Conservation (phyloP, 352 stramenopile genomes). For the Saprolegnia diclina region DNA sequence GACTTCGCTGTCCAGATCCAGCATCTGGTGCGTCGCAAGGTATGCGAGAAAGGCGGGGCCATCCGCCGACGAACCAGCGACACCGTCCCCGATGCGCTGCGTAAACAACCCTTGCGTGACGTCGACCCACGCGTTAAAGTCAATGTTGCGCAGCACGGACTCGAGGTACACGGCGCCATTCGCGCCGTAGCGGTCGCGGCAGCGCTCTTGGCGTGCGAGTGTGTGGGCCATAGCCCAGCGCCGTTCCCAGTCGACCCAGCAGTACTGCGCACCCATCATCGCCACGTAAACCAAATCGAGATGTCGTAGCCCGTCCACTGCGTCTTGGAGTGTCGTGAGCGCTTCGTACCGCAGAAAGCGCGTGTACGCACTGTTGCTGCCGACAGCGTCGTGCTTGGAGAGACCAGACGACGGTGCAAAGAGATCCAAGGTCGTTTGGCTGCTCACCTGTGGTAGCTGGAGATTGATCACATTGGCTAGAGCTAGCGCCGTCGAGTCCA, state of each 20-base stretch:
- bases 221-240: constrained; percentile 6
- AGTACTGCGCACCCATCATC: constrained; percentile 13
- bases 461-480: too few relatives aligned
- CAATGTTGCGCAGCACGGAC: neutral
- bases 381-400: neutral
- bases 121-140: constrained; percentile 1
- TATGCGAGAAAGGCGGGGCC: neutral
- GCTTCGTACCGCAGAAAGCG: neutral
- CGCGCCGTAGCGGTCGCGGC: neutral
- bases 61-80: neutral
- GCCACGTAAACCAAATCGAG: neutral
- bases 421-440: too few relatives aligned
- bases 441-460: too few relatives aligned
- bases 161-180: constrained; percentile 19
- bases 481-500: too few relatives aligned
- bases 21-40: neutral
- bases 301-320: neutral
- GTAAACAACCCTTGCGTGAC: neutral
- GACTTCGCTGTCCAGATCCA: neutral
- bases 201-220: neutral
- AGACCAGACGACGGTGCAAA: neutral
- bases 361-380: neutral
- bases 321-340: neutral
- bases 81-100: neutral
- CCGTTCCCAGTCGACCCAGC: constrained; percentile 10